A percentile compares a stretch with the other conserved stretches of the same genome.
Conservation (phyloP, 345 rosid species). For the Bruguiera parviflora region DNA sequence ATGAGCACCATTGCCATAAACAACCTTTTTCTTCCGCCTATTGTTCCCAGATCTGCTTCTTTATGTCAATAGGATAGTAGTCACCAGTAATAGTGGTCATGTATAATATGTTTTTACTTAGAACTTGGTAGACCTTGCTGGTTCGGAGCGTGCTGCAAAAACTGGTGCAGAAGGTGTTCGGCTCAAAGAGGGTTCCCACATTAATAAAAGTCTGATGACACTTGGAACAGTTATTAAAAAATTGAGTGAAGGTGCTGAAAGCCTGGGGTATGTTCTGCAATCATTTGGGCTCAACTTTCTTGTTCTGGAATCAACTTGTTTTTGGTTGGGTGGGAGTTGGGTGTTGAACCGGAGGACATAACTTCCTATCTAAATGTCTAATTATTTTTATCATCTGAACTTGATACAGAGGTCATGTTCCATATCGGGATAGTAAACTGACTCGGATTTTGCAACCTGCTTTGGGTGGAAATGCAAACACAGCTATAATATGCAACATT, state of each 20-base stretch:
- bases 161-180: conserved; percentile 99
- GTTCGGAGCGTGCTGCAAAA: conserved; percentile 97
- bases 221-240: conserved; percentile 94
- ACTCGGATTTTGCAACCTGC: conserved; percentile 97
- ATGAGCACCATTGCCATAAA: background rate
- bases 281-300: background rate
- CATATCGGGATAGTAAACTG: conserved; percentile 95
- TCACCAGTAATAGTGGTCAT: conserved; percentile 2
- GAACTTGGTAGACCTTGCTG: conserved; percentile 98
- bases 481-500: conserved; percentile 95
- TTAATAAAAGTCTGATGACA: conserved; percentile 94
- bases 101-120: conserved; percentile 26
- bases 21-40: background rate
- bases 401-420: conserved; percentile 83
- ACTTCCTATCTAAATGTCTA: background rate
- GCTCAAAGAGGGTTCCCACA: conserved; percentile 94
- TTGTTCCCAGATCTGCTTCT: background rate
- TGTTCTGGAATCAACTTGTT: background rate
- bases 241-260: conserved; percentile 94
- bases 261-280: conserved; percentile 64
- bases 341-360: background rate
- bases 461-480: conserved; percentile 97
- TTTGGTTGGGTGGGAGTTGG: background rate
- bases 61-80: too few relatives aligned
- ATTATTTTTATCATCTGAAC: background rate